Evolutionary conservation across 108 stramenopile species (phyloP).

Genomic region (Skeletonema grethae): DNA sequence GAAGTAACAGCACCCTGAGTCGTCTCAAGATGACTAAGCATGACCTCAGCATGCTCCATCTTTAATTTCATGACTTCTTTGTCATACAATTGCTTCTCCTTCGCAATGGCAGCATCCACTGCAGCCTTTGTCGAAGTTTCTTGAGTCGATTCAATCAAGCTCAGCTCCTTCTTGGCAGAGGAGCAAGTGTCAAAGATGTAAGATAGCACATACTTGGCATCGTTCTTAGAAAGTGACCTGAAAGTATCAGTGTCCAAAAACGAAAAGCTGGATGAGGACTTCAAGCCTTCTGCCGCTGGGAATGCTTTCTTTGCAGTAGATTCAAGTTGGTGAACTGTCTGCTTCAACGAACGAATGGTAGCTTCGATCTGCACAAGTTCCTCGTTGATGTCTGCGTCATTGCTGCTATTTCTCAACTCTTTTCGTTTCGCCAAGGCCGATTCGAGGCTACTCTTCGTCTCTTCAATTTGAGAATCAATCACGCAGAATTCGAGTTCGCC

Average conservation of each 20-base stretch:
- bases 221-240: conserved; percentile 37
- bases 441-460: conserved; percentile 32
- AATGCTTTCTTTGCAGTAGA: conserved; percentile 26
- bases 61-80: conserved; percentile 45
- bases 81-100: conserved; percentile 39
- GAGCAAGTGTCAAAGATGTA: conserved; percentile 41
- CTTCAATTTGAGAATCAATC: conserved; percentile 32
- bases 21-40: conserved; percentile 53
- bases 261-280: conserved; percentile 8
- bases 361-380: conserved; percentile 24
- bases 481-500: conserved; percentile 37
- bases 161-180: conserved; percentile 40
- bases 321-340: conserved; percentile 26
- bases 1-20: conserved; percentile 51
- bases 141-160: conserved; percentile 36
- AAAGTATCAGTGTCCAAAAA: conserved; percentile 35
- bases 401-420: conserved; percentile 12
- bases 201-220: conserved; percentile 31
- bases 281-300: conserved; percentile 14
- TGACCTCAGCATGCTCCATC: conserved; percentile 59
- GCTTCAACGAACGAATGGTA: conserved; percentile 15
- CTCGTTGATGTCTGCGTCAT: conserved; percentile 10
- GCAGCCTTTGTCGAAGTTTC: conserved; percentile 47
- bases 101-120: conserved; percentile 33
- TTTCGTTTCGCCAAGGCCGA: conserved; percentile 28